Evolutionary conservation across 257 asterid species (phyloP).

Genomic region (Marsdenia floribunda): DNA sequence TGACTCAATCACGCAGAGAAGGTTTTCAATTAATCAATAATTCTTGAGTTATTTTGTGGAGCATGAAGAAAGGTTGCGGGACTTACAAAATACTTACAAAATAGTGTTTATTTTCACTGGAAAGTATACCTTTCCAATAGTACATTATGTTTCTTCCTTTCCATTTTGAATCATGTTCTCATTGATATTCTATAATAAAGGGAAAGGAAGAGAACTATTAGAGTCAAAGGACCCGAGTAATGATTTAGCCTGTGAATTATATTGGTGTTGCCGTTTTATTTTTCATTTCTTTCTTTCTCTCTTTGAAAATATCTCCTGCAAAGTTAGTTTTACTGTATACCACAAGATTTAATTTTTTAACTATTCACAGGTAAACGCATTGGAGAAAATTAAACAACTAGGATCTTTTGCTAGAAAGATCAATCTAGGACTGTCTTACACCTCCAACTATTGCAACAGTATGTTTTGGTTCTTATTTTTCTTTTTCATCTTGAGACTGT

Average conservation of each 20-base stretch:
- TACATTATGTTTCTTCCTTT: not conserved
- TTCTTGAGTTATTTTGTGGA: not conserved
- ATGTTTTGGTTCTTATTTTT: conserved; percentile 10
- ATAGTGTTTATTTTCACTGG: not conserved
- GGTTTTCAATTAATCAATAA: not conserved
- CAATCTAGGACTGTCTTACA: conserved; percentile 25
- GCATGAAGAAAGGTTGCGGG: not conserved
- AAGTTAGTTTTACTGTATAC: not conserved
- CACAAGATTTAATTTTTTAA: not conserved
- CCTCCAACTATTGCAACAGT: conserved; percentile 46
- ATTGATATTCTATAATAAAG: not conserved
- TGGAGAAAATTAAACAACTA: conserved; percentile 13
- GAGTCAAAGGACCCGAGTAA: not conserved
- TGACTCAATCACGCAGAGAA: not conserved
- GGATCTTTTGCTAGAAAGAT: conserved; percentile 11
- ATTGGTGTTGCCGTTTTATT: not conserved
- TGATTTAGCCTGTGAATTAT: not conserved
- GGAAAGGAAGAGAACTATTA: not conserved
- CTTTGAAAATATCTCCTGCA: not conserved
- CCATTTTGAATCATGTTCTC: not conserved
- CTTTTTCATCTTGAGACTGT: not conserved
- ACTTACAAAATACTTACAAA: conserved; percentile 2
- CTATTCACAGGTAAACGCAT: conserved; percentile 18
- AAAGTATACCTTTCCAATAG: not conserved
- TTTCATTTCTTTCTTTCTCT: not conserved